Conservation (phyloP, 2,329 filamentous ascomycete species). For the Colletotrichum caudatum region DNA sequence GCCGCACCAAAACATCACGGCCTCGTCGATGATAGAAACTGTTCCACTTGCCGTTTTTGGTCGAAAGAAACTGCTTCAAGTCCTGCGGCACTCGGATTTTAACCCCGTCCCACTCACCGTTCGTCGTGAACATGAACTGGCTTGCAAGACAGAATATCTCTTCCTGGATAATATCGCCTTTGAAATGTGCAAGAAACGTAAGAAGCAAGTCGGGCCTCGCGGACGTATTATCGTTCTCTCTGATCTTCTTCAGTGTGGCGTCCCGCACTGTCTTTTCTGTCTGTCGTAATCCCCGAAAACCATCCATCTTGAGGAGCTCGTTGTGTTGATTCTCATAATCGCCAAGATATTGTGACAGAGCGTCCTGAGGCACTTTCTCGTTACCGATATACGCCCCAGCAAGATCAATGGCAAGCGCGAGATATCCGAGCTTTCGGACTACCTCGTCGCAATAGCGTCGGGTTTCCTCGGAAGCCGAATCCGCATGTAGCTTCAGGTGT, state of each 20-base stretch:
- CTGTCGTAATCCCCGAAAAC: background rate
- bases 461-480: background rate
- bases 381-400: background rate
- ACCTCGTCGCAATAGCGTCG: background rate
- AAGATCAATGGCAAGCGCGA: background rate
- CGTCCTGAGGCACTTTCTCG: background rate
- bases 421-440: background rate
- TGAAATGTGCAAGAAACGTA: background rate
- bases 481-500: background rate
- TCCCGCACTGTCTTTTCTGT: background rate
- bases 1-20: background rate
- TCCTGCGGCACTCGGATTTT: background rate
- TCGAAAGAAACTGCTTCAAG: background rate
- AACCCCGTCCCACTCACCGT: too few relatives aligned
- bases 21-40: background rate
- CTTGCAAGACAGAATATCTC: background rate
- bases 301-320: background rate
- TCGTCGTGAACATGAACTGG: background rate
- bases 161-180: background rate
- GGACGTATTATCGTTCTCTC: background rate
- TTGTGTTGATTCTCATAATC: background rate
- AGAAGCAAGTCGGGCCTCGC: background rate
- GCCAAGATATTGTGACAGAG: background rate
- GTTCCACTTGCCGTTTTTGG: background rate
- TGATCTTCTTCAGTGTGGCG: background rate